These are phyloP conservation scores for Chrysosporium queenslandicum DNA, from an alignment of 2,329 filamentous ascomycete genomes.

Conservation along the genomic window DNA sequence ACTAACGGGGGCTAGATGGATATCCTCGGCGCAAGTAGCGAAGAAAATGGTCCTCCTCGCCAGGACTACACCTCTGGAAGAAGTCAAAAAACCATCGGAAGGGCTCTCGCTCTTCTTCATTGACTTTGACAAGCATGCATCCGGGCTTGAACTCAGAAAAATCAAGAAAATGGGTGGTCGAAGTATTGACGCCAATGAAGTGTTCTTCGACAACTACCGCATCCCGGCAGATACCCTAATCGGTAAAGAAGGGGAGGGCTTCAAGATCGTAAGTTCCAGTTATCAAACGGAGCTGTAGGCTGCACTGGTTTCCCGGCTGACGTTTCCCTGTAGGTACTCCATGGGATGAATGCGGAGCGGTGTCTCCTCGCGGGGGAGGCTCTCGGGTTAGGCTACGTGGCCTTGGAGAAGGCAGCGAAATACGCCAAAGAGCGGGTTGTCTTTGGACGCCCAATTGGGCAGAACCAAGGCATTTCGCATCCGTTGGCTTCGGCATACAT, in stretches of 20 bases:
- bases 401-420: constrained; percentile 49
- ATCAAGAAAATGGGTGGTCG: constrained; percentile 82
- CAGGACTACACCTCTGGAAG: constrained; percentile 59
- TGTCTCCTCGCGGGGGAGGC: constrained; percentile 70
- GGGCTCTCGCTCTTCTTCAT: constrained; percentile 74
- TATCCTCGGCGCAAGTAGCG: constrained; percentile 73
- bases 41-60: constrained; percentile 74
- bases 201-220: constrained; percentile 73
- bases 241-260: constrained; percentile 63
- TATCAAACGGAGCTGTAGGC: not conserved
- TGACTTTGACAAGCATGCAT: constrained; percentile 53
- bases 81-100: constrained; percentile 60
- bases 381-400: constrained; percentile 67
- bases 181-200: constrained; percentile 74
- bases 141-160: constrained; percentile 55
- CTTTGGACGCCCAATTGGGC: constrained; percentile 49
- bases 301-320: not conserved
- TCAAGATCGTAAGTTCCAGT: constrained; percentile 49
- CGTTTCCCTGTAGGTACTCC: constrained; percentile 43
- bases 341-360: constrained; percentile 71
- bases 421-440: constrained; percentile 59
- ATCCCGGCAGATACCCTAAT: constrained; percentile 57
- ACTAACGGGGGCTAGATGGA: constrained; percentile 47
- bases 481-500: constrained; percentile 51
- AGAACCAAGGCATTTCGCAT: constrained; percentile 52